Base-by-base conservation (phyloP, 2,329 filamentous ascomycete genomes). In the Beauveria australis region DNA sequence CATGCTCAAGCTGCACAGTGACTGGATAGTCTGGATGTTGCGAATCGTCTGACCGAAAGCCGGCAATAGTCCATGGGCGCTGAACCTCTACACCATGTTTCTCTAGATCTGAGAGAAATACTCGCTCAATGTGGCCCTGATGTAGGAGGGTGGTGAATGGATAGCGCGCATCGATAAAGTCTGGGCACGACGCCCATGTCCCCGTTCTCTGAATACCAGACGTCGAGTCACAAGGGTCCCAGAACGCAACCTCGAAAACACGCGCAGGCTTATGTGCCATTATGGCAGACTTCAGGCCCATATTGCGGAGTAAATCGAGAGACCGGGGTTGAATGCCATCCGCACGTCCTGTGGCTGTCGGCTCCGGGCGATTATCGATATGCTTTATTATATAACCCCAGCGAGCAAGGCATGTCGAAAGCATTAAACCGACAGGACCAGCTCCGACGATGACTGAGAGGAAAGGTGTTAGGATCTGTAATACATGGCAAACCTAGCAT, bases 351-450 rank as follows among this genome's bases (percentile, higher is more conserved):
- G 91, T 96, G 2, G 85, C 70, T 14, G 92, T 96, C 18, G 92
- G 92, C 69, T 93, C 89, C 2, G 91, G 80, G 62, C 92, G 83
- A 75, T 95, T 96, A 76, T 96, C 92, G 70, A 96, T 91, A 75
- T 96, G 91, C 79, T 93, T 96, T 74, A 97, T 91, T 73, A 86
- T 91, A 80, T 96, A 97, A 22, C 92, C 92, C 91, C 92, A 96
- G 77, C 92, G 82, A 63, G 91, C 89, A 63, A 97, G 82, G 71
- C 89, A 93, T 33, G 92, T 92, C 9, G 91, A 94, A 26, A 96
- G 82, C 76, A 95, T 87, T 61, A 96, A 83, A 60, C 92, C 92
- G 46, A 92, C 91, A 4, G 92, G 92, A 18, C 92, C 92, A 60
- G 92, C 92, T 65, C 92, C 92, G 60, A 96, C 82, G 66, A 96